Conservation (phyloP, 164 flowering plant genomes). For the Aristolochia fimbriata region DNA sequence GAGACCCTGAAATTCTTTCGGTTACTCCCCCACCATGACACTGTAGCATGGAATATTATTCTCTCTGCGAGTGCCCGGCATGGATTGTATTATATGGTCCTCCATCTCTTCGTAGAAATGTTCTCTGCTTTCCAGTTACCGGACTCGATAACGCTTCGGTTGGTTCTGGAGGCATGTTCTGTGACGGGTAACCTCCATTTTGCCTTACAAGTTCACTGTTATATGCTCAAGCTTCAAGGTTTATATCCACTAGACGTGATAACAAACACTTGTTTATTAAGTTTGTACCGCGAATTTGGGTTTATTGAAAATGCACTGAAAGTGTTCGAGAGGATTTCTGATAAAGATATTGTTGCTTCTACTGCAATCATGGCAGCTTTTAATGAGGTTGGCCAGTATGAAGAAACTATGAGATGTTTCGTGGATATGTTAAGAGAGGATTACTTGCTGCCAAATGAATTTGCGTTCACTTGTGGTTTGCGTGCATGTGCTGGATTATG, state of each 20-base stretch:
- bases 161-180: conserved; percentile 11
- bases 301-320: conserved; percentile 6
- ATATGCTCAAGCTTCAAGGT: conserved; percentile 11
- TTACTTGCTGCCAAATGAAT: conserved; percentile 9
- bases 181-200: conserved; percentile 7
- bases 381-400: conserved; percentile 11
- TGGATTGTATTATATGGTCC: conserved; percentile 5
- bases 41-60: conserved; percentile 19
- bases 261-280: conserved; percentile 12
- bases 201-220: conserved; percentile 16
- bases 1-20: conserved; percentile 16
- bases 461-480: conserved; percentile 13
- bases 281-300: conserved; percentile 10
- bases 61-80: conserved; percentile 9
- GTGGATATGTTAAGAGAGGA: conserved; percentile 6
- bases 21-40: conserved; percentile 15
- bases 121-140: conserved; percentile 6
- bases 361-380: conserved; percentile 19
- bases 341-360: conserved; percentile 14
- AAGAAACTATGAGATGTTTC: conserved; percentile 13
- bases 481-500: conserved; percentile 9
- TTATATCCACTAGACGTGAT: conserved; percentile 12
- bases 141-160: conserved; percentile 15
- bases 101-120: conserved; percentile 15
- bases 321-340: conserved; percentile 13